These are phyloP conservation scores for Ramaria rubella DNA, from an alignment of 768 basidiomycete species.

Conservation along the genomic window DNA sequence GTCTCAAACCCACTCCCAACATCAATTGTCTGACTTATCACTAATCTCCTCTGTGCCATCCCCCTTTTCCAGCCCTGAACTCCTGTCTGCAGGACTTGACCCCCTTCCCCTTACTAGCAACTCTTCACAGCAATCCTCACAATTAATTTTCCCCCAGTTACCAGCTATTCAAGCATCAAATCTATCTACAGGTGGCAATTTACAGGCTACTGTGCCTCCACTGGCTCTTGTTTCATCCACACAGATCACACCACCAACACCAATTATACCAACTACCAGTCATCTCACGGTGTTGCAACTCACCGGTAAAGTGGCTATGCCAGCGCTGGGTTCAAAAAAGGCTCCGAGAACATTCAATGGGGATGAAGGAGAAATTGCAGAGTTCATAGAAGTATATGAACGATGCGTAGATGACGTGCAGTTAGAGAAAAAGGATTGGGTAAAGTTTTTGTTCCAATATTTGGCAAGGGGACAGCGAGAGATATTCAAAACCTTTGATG, in stretches of 20 bases:
- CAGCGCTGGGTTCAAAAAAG: neutral
- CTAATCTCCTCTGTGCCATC: neutral
- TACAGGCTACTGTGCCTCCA: neutral
- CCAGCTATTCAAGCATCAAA: neutral
- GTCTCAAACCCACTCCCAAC: neutral
- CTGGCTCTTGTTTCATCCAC: no score
- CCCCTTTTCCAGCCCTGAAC: neutral
- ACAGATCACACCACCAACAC: neutral
- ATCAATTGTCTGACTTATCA: neutral
- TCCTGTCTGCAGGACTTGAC: neutral
- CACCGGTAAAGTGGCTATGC: neutral
- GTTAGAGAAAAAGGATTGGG: neutral
- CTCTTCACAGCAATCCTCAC: no score
- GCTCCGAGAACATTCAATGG: conserved; percentile 1
- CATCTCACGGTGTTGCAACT: neutral
- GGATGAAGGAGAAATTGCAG: conserved; percentile 1
- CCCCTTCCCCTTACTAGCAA: neutral
- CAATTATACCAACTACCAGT: neutral
- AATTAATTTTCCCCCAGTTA: no score
- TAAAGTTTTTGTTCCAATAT: neutral
- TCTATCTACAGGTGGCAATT: neutral
- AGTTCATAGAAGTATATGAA: conserved; percentile 1
- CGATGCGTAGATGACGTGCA: neutral
- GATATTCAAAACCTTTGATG: conserved; percentile 1
- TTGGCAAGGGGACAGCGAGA: neutral